Percentiles rank a stretch among this genome's conserved stretches.
Conservation (phyloP, 2,329 filamentous ascomycete species). For the Huntiella decipiens region DNA sequence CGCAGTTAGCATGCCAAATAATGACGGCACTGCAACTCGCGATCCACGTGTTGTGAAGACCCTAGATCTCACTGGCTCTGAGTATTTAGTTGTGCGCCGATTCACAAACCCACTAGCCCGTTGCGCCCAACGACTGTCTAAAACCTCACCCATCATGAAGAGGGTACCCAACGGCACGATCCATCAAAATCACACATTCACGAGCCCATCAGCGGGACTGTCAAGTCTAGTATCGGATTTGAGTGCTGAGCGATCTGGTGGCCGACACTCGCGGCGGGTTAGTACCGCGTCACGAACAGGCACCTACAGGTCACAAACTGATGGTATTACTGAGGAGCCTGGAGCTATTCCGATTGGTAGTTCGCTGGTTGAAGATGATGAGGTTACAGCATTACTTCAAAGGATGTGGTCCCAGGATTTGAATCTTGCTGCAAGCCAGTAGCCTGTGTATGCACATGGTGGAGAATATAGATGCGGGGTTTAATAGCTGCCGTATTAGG, state of each 20-base stretch:
- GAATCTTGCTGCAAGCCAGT: slow-evolving; percentile 36
- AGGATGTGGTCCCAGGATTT: slow-evolving; percentile 43
- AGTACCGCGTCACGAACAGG: slow-evolving; percentile 22
- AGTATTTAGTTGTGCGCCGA: slow-evolving; percentile 54
- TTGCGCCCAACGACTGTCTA: slow-evolving; percentile 29
- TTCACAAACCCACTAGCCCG: slow-evolving; percentile 53
- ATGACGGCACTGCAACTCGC: slow-evolving; percentile 29
- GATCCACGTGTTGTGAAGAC: slow-evolving; percentile 46
- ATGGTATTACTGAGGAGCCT: slow-evolving; percentile 10
- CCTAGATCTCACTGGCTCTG: slow-evolving; percentile 50
- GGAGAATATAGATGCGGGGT: too few relatives aligned
- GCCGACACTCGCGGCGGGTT: background rate
- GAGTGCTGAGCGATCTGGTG: background rate
- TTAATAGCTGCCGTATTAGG: too few relatives aligned
- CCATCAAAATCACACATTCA: too few relatives aligned
- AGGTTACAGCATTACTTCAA: slow-evolving; percentile 31
- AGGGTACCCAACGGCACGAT: too few relatives aligned
- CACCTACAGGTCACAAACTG: background rate
- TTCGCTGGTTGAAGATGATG: slow-evolving; percentile 27
- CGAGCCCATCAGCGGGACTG: too few relatives aligned
- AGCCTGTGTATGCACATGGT: background rate
- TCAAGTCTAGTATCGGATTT: too few relatives aligned
- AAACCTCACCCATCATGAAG: background rate
- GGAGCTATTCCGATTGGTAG: background rate
- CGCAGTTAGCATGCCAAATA: slow-evolving; percentile 31